A percentile compares a stretch with the other conserved stretches of the same genome.
These are phyloP conservation scores for Hypoxylon fuscum DNA, from an alignment of 495 filamentous ascomycete genomes.

Conservation along the genomic window DNA sequence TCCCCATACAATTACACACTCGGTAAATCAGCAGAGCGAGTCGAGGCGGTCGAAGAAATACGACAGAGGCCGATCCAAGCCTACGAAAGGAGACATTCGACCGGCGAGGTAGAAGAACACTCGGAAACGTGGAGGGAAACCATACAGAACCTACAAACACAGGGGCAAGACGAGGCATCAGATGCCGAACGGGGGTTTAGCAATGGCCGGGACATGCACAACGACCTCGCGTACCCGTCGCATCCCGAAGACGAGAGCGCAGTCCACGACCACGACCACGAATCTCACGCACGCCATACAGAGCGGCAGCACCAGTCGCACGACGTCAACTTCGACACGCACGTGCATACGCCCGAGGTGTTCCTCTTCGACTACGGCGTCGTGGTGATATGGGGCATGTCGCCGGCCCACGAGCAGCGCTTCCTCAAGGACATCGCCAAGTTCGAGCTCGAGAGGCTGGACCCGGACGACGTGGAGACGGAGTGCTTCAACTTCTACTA, in stretches of 20 bases:
- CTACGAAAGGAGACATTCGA: slow-evolving; percentile 72
- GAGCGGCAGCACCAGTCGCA: slow-evolving; percentile 18
- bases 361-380: slow-evolving; percentile 98
- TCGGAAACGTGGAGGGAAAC: slow-evolving; percentile 38
- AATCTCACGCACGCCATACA: slow-evolving; percentile 30
- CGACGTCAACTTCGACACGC: slow-evolving; percentile 70
- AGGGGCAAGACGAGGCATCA: slow-evolving; percentile 24
- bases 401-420: slow-evolving; percentile 78
- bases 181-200: slow-evolving; percentile 27
- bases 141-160: slow-evolving; percentile 29
- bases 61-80: slow-evolving; percentile 51
- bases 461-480: slow-evolving; percentile 86
- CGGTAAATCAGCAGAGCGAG: slow-evolving; percentile 46
- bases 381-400: slow-evolving; percentile 99
- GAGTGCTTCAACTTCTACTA: slow-evolving; percentile 99
- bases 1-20: slow-evolving; percentile 83
- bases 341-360: slow-evolving; percentile 88
- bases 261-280: slow-evolving; percentile 41
- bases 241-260: slow-evolving; percentile 36
- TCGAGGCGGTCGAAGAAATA: slow-evolving; percentile 43
- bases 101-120: slow-evolving; percentile 43
- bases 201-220: slow-evolving; percentile 41
- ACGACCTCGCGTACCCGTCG: slow-evolving; percentile 40
- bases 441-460: slow-evolving; percentile 90
- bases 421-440: slow-evolving; percentile 96